phyloP scores from a whole-genome alignment of 495 filamentous ascomycete genomes.

The Glarea lozoyensis region DNA sequence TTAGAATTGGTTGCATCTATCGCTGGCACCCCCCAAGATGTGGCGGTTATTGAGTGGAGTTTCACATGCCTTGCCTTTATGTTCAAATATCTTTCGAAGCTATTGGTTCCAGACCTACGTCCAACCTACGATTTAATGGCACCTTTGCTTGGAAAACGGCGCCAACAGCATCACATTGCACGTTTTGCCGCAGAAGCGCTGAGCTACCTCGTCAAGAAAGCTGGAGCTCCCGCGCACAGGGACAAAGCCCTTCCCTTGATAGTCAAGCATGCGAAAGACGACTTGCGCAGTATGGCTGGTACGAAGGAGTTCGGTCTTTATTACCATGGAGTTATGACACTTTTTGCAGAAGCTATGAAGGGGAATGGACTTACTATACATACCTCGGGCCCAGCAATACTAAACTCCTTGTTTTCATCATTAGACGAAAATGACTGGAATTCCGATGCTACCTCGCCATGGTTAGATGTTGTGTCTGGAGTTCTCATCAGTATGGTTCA shows the following conservation, averaged over 20 bases:
- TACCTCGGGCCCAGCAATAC: slow-evolving; percentile 66
- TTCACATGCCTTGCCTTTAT: slow-evolving; percentile 91
- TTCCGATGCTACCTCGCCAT: slow-evolving; percentile 31
- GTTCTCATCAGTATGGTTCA: slow-evolving; percentile 74
- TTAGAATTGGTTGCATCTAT: slow-evolving; percentile 56
- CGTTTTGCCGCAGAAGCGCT: slow-evolving; percentile 91
- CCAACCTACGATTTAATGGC: slow-evolving; percentile 76
- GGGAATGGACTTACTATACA: slow-evolving; percentile 71
- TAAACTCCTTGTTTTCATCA: slow-evolving; percentile 49
- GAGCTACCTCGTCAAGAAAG: slow-evolving; percentile 87
- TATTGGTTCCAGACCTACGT: slow-evolving; percentile 76
- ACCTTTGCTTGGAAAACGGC: slow-evolving; percentile 74
- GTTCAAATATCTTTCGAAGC: slow-evolving; percentile 88
- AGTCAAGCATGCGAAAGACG: slow-evolving; percentile 56
- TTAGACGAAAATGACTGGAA: slow-evolving; percentile 41
- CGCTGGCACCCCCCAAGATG: slow-evolving; percentile 37
- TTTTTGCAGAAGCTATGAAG: slow-evolving; percentile 83
- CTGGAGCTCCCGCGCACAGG: slow-evolving; percentile 62
- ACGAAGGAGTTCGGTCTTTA: slow-evolving; percentile 51
- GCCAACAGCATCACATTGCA: slow-evolving; percentile 73
- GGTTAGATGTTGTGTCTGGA: slow-evolving; percentile 61
- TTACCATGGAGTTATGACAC: slow-evolving; percentile 77
- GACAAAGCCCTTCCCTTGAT: slow-evolving; percentile 63
- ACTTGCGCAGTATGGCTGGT: slow-evolving; percentile 46
- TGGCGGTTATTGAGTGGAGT: slow-evolving; percentile 91